phyloP scores from a whole-genome alignment of 768 basidiomycete genomes.

The Terana coerulea region DNA sequence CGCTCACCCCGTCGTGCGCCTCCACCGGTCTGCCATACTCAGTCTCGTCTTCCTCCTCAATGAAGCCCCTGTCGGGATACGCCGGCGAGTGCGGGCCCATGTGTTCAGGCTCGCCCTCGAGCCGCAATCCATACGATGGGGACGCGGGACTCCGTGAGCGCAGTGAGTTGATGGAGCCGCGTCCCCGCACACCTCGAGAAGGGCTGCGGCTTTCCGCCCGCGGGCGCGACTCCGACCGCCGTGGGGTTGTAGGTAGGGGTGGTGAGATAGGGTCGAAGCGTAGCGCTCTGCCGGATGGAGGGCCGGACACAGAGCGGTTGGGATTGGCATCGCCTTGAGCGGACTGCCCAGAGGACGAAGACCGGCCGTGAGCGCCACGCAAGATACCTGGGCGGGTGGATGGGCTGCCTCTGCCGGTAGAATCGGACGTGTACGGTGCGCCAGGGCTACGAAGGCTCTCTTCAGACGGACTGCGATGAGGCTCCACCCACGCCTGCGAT shows the following conservation, averaged over 20 bases:
- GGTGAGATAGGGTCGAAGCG: slow-evolving; percentile 29
- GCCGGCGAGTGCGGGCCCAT: slow-evolving; percentile 10
- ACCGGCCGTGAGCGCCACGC: slow-evolving; percentile 35
- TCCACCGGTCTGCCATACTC: slow-evolving; percentile 27
- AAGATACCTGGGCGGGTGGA: slow-evolving; percentile 34
- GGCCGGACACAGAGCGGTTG: slow-evolving; percentile 4
- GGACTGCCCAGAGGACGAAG: slow-evolving; percentile 33
- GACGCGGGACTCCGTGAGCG: slow-evolving; percentile 13
- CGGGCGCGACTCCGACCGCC: slow-evolving; percentile 2
- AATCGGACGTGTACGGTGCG: not conserved
- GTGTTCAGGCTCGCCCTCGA: slow-evolving; percentile 12
- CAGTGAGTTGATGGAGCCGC: slow-evolving; percentile 19
- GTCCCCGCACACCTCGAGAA: slow-evolving; percentile 6
- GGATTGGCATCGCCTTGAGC: slow-evolving; percentile 2
- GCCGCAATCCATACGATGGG: slow-evolving; percentile 10
- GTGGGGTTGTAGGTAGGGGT: slow-evolving; percentile 5
- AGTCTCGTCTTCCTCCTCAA: slow-evolving; percentile 27
- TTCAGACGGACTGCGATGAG: slow-evolving; percentile 19
- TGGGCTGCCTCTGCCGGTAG: slow-evolving; percentile 20
- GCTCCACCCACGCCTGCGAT: slow-evolving; percentile 18
- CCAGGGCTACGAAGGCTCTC: slow-evolving; percentile 18
- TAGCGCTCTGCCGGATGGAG: slow-evolving; percentile 17
- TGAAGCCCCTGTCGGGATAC: slow-evolving; percentile 7
- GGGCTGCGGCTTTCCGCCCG: slow-evolving; percentile 13
- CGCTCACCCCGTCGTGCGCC: slow-evolving; percentile 16